Base-by-base conservation (phyloP, 352 stramenopile genomes). In the Phytophthora multivora region DNA sequence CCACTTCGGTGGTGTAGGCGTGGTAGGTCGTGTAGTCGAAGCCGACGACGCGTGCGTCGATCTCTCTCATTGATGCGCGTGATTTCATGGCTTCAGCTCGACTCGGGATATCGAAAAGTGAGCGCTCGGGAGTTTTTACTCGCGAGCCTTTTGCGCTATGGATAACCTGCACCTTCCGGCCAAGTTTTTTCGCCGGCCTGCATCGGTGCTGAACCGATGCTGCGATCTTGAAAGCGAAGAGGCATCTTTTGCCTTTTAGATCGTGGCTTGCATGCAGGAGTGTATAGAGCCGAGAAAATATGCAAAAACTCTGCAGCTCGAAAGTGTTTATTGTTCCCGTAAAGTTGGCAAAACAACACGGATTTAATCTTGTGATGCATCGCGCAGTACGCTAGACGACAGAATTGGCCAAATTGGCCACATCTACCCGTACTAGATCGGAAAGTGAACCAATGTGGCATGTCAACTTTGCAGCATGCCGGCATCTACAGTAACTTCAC, bases 1-100 rank as follows among this genome's bases (percentile, higher is more conserved):
- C 55, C 38, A 88, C 78, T 16, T 85, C 59, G 12, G 78, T 88
- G 16, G 59, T 78, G 68, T 88, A 88, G 33, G 64, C 60, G 54
- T 83, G 59, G 51, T 69, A 51, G 16, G 65, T 71, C 12, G 73
- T 56, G 53, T 80, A 71, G 47, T 69, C 50, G 33, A 86, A 86
- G 30, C 77, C 77, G 12, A 49, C 77, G 25, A 86, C 72, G 21
- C 66, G 77, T 8, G 72, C 77, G 42, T 71, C 64, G 39, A 86
- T 73, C 56, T 69, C 51, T 16, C 38, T 58, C 67, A 75, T 75
- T 11, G 13, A 18, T 25, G 5, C 3, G 13, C 6, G 19, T 19
- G 13, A 7, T 15, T 40, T 7, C 10, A 6, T 16, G 30, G 30
- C 12, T 39, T 39, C 15, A 4, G 28, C 46, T 63, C 39, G 18